Percentiles rank a stretch among this genome's conserved stretches.
Evolutionary conservation across 2,329 filamentous ascomycete genomes (phyloP).

Genomic region (Coleophoma crateriformis): DNA sequence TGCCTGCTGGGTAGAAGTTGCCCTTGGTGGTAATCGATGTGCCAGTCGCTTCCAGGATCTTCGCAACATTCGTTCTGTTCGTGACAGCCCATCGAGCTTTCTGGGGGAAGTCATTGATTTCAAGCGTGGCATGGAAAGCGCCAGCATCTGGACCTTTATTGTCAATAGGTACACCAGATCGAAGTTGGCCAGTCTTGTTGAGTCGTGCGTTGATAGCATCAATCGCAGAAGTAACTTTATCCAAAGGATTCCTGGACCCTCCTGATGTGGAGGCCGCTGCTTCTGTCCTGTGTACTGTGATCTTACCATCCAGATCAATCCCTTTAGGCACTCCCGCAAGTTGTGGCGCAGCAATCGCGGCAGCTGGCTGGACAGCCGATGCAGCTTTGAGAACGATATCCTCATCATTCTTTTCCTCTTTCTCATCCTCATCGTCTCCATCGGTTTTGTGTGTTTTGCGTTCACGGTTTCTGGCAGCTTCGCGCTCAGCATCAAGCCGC

Average conservation of each 20-base stretch:
- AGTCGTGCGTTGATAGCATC: conserved; percentile 87
- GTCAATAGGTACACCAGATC: conserved; percentile 90
- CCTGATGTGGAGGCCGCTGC: conserved; percentile 33
- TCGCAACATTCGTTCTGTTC: conserved; percentile 95
- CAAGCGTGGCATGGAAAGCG: conserved; percentile 91
- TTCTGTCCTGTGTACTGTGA: conserved; percentile 68
- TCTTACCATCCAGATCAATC: conserved; percentile 61
- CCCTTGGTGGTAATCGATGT: conserved; percentile 98
- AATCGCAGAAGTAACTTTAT: conserved; percentile 86
- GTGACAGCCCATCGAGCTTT: conserved; percentile 98
- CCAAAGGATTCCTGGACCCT: conserved; percentile 59
- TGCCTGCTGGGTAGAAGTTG: conserved; percentile 78
- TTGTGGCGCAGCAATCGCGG: conserved; percentile 35
- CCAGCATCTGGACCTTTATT: conserved; percentile 98
- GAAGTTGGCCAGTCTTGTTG: conserved; percentile 82
- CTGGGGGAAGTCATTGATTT: conserved; percentile 99
- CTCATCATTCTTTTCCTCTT: conserved; percentile 63
- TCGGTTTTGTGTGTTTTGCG: conserved; percentile 87
- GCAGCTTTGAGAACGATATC: conserved; percentile 68
- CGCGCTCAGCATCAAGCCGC: conserved; percentile 83
- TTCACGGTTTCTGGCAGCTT: conserved; percentile 79
- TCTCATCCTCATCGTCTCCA: conserved; percentile 74
- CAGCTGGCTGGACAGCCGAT: conserved; percentile 57
- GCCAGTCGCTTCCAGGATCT: conserved; percentile 90
- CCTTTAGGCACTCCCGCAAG: conserved; percentile 43